Evolutionary conservation across 1,139 yeast genomes (phyloP).

Genomic region (Candida sanyaensis): DNA sequence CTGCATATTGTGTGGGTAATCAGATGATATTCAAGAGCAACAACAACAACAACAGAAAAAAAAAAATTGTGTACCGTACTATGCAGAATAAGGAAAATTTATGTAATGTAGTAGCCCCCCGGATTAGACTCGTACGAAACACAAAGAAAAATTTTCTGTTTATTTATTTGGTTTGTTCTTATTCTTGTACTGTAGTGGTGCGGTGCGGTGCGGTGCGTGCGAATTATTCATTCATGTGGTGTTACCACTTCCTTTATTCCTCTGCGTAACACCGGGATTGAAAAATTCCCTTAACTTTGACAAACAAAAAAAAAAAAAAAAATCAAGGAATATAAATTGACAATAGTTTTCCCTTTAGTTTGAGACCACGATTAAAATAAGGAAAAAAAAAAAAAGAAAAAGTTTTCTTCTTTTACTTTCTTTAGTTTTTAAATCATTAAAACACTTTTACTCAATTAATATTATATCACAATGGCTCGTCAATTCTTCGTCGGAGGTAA

Average conservation of each 20-base stretch:
- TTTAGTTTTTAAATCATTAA: background rate
- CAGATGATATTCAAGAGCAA: no score
- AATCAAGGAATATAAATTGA: background rate
- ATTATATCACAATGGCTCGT: slow-evolving; percentile 63
- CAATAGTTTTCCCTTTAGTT: background rate
- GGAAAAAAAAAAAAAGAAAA: background rate
- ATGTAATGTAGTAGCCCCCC: background rate
- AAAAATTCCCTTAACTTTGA: background rate
- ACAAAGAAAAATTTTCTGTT: background rate
- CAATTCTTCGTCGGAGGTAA: slow-evolving; percentile 97
- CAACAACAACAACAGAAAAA: no score
- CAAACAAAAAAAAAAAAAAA: background rate
- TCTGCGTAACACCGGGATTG: background rate
- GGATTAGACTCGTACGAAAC: slow-evolving; percentile 5
- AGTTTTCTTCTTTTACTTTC: background rate
- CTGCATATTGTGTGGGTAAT: no score
- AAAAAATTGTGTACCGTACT: no score
- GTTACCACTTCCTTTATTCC: slow-evolving; percentile 1
- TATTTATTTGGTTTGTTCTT: background rate
- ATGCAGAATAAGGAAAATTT: background rate
- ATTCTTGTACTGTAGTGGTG: background rate
- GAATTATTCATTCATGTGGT: background rate
- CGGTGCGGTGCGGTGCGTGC: background rate
- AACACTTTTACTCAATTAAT: background rate
- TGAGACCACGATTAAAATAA: background rate